Conservation (phyloP, 441 rosid genomes). For the Populus hybrid region DNA sequence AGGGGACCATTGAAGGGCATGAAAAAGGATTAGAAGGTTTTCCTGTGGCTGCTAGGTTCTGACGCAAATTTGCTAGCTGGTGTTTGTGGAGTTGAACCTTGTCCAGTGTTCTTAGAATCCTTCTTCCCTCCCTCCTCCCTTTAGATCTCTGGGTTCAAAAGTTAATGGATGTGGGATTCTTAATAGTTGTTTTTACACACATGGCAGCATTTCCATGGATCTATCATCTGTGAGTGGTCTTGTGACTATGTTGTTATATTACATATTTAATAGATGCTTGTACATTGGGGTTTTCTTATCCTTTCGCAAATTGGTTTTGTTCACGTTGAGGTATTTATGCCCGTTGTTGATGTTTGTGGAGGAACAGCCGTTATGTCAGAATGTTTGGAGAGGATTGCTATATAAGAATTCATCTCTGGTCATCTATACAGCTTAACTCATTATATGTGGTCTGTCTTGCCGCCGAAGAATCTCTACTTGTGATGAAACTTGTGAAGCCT, state of each 20-base stretch:
- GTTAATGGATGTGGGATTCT: neutral
- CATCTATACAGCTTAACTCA: neutral
- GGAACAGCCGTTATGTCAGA: neutral
- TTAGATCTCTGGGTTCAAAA: too few species aligned
- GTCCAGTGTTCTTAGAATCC: neutral
- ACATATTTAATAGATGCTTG: constrained; percentile 21
- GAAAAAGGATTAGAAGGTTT: constrained; percentile 17
- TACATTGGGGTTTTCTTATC: constrained; percentile 15
- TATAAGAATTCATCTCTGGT: neutral
- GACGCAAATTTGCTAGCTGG: neutral
- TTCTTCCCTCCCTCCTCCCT: too few species aligned
- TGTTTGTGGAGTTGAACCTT: neutral
- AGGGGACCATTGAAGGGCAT: constrained; percentile 51
- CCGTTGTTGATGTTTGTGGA: neutral
- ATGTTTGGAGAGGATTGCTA: neutral
- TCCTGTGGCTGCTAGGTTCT: neutral
- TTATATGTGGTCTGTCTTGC: neutral
- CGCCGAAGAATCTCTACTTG: neutral
- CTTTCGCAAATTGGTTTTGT: neutral
- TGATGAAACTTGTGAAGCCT: too few species aligned
- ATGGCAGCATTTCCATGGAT: constrained; percentile 14
- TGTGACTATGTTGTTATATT: constrained; percentile 18
- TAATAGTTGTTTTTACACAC: neutral
- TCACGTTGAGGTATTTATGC: neutral
- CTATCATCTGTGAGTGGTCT: constrained; percentile 7